Evolutionary conservation across 768 basidiomycete species (phyloP), one percentile per base, ranked within the genome.

Genomic region (Hygrophoropsis aurantiaca): DNA sequence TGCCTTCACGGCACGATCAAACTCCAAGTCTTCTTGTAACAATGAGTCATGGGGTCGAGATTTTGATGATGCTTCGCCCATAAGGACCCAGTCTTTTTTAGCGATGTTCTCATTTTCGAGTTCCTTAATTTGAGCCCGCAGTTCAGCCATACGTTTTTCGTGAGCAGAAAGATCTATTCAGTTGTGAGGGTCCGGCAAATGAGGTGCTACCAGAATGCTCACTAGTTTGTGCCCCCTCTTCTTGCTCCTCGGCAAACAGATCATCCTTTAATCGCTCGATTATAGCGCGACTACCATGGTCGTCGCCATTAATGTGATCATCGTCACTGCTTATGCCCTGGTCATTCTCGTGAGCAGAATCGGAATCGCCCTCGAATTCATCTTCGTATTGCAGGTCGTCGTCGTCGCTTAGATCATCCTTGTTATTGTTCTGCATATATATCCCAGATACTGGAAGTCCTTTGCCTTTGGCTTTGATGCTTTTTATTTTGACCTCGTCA

Each of bases 21-120:
- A 98, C 47, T 97, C 95, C 24, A 99, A 78, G 65, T 97, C 91
- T 62, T 98, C 90, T 64, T 91, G 90, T 11, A 99, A 77, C 16
- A 98, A 74, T 8, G 90, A 88, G 65, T 99, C 94, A 62, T 91
- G 83, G 4, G 97, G 95, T 42, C 97, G 79, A 35, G 84, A 68
- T 33, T 85, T 80, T 5, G 92, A 81, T 18, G 80, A 81, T 25
- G 92, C 90, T 68, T 98, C 95, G 40, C 97, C 94, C 74, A 90
- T 80, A 23, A 97, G 75, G 5, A 85, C 84, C 97, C 97, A 99
- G 50, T 91, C 85, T 67, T 97, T 97, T 42, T 81, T 76, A 2
- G 82, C 84, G 42, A 95, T 80, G 64, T 95, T 98, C 65, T 93
- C 86, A 1, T 81, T 72, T 63, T 98, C 97, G 27, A 98, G 73